A percentile compares a stretch with the other conserved stretches of the same genome.
Evolutionary conservation across 2,329 filamentous ascomycete species (phyloP).

Genomic region (Colletotrichum lentis): DNA sequence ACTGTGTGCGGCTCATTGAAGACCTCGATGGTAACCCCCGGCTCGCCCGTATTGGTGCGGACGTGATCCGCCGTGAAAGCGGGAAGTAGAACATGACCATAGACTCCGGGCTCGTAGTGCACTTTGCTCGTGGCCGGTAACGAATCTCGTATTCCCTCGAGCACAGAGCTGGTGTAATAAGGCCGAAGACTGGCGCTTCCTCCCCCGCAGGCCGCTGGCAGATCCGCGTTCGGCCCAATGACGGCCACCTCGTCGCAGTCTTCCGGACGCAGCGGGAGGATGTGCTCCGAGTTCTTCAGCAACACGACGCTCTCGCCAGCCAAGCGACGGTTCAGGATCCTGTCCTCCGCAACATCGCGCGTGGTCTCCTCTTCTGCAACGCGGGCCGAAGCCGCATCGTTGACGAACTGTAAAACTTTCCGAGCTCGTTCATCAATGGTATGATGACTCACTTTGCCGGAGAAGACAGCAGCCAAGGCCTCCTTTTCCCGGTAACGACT

Average conservation of each 20-base stretch:
- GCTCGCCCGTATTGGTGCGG: constrained; percentile 61
- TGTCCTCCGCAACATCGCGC: constrained; percentile 67
- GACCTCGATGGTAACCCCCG: constrained; percentile 68
- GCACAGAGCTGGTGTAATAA: constrained; percentile 76
- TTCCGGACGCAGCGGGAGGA: constrained; percentile 69
- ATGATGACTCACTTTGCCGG: constrained; percentile 63
- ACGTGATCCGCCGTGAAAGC: constrained; percentile 59
- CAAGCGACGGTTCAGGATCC: constrained; percentile 68
- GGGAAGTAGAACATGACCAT: constrained; percentile 71
- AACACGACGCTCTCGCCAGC: constrained; percentile 76
- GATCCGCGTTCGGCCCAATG: constrained; percentile 65
- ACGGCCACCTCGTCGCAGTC: constrained; percentile 57
- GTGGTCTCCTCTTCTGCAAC: constrained; percentile 63
- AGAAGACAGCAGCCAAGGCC: constrained; percentile 60
- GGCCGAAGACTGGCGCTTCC: constrained; percentile 68
- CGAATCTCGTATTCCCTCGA: constrained; percentile 71
- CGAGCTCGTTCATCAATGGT: constrained; percentile 65
- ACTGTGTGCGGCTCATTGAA: constrained; percentile 66
- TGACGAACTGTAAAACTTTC: constrained; percentile 65
- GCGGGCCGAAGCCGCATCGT: constrained; percentile 61
- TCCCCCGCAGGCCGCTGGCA: constrained; percentile 67
- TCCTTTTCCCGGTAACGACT: constrained; percentile 58
- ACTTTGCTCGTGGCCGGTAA: constrained; percentile 53
- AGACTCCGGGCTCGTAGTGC: constrained; percentile 63
- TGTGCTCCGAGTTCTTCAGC: constrained; percentile 72